A percentile compares a stretch with the other conserved stretches of the same genome.
phyloP scores from a whole-genome alignment of 371 early-diverging fungal genomes.

The Massospora cicadina region DNA sequence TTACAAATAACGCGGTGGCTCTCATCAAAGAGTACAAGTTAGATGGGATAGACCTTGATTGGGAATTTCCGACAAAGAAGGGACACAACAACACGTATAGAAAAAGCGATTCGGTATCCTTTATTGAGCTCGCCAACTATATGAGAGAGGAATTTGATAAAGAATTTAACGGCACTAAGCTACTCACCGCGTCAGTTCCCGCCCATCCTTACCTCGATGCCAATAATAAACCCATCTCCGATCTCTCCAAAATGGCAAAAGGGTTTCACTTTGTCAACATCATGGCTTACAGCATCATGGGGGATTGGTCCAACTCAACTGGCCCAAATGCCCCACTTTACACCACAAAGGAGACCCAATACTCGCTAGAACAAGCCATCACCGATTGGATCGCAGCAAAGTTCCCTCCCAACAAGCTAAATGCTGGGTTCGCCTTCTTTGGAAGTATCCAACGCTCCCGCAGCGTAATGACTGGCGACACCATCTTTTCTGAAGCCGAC shows the following conservation, averaged over 20 bases:
- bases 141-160: slow-evolving; percentile 34
- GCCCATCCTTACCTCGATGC: slow-evolving; percentile 37
- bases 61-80: slow-evolving; percentile 57
- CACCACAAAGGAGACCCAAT: slow-evolving; percentile 5
- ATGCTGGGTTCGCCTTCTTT: slow-evolving; percentile 37
- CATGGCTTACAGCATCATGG: slow-evolving; percentile 27
- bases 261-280: slow-evolving; percentile 32
- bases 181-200: slow-evolving; percentile 51
- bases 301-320: slow-evolving; percentile 28
- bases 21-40: slow-evolving; percentile 8
- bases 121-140: slow-evolving; percentile 35
- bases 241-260: slow-evolving; percentile 30
- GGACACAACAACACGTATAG: slow-evolving; percentile 37
- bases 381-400: slow-evolving; percentile 31
- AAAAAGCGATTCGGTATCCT: slow-evolving; percentile 38
- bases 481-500: slow-evolving; percentile 13
- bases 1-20: slow-evolving; percentile 21
- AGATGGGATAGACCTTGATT: slow-evolving; percentile 22
- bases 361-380: slow-evolving; percentile 16
- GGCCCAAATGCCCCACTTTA: slow-evolving; percentile 44
- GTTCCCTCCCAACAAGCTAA: slow-evolving; percentile 33
- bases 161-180: slow-evolving; percentile 22
- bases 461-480: slow-evolving; percentile 16
- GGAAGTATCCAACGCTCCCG: no score
- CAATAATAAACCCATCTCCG: slow-evolving; percentile 21